phyloP scores from a whole-genome alignment of 2,329 filamentous ascomycete genomes.

The Sarocladium kiliense region DNA sequence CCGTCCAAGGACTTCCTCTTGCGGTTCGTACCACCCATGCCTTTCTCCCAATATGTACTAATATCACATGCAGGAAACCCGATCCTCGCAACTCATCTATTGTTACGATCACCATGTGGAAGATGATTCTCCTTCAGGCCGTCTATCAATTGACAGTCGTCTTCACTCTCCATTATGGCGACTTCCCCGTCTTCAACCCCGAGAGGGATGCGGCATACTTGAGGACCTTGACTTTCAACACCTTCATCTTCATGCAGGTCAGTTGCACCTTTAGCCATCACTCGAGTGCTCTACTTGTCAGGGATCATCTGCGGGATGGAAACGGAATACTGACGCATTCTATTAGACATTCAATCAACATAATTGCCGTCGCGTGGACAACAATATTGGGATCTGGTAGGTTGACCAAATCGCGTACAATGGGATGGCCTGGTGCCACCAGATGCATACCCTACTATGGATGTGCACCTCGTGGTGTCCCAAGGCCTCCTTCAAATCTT shows the following conservation, averaged over 20 bases:
- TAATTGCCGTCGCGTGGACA: constrained; percentile 70
- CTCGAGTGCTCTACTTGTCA: constrained; percentile 34
- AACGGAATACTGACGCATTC: no score
- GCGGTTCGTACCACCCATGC: constrained; percentile 1
- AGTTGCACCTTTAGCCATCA: constrained; percentile 59
- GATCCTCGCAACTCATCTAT: constrained; percentile 23
- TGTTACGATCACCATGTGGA: constrained; percentile 73
- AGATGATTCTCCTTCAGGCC: constrained; percentile 74
- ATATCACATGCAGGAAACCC: constrained; percentile 14
- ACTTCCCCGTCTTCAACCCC: constrained; percentile 27
- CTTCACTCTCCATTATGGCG: constrained; percentile 58
- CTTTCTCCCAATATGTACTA: background rate
- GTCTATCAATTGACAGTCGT: constrained; percentile 63
- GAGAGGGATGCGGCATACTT: constrained; percentile 29
- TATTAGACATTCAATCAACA: background rate
- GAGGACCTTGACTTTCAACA: constrained; percentile 70
- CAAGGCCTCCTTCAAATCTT: no score
- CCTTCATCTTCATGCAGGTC: constrained; percentile 66
- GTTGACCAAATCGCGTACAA: background rate
- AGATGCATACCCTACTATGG: no score
- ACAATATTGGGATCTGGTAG: constrained; percentile 66
- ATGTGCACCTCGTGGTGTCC: no score
- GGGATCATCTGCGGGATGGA: no score
- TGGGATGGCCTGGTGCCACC: no score
- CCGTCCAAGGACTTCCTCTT: constrained; percentile 29